A percentile compares a stretch with the other conserved stretches of the same genome.
These are phyloP conservation scores for Glarea lozoyensis DNA, from an alignment of 495 filamentous ascomycete genomes.

Conservation along the genomic window DNA sequence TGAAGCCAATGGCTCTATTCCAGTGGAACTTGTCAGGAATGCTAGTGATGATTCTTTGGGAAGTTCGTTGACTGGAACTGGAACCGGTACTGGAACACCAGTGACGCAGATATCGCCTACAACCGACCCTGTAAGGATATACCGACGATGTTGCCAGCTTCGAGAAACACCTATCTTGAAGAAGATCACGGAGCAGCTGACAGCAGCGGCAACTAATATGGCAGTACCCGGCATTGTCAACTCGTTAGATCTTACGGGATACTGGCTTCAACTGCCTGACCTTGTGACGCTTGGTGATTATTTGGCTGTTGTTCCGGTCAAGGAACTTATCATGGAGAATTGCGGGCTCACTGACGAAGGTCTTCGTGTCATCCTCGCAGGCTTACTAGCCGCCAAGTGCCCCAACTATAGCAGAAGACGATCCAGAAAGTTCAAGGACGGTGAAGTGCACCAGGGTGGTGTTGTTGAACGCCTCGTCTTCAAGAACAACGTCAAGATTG, in stretches of 20 bases:
- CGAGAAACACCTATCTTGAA: conserved; percentile 85
- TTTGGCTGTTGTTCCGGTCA: conserved; percentile 85
- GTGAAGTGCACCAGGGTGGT: conserved; percentile 41
- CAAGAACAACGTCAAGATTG: conserved; percentile 83
- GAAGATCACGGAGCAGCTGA: conserved; percentile 78
- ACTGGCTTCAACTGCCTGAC: conserved; percentile 74
- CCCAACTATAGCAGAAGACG: conserved; percentile 37
- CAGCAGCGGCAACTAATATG: conserved; percentile 50
- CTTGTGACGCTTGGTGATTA: conserved; percentile 84
- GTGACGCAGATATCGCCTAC: conserved; percentile 64
- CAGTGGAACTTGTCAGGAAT: conserved; percentile 64
- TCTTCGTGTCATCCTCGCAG: conserved; percentile 76
- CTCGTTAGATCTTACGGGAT: conserved; percentile 74
- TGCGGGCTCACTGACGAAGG: conserved; percentile 81
- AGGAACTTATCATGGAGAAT: conserved; percentile 74
- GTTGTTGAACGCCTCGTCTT: conserved; percentile 79
- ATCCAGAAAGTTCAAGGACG: conserved; percentile 26
- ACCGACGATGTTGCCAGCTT: conserved; percentile 88
- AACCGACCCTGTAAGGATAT: conserved; percentile 86
- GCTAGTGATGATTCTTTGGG: conserved; percentile 36
- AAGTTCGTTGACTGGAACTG: conserved; percentile 18
- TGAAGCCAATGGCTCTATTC: conserved; percentile 72
- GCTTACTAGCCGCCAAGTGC: conserved; percentile 71
- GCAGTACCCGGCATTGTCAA: conserved; percentile 63
- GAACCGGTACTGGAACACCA: conserved; percentile 24